phyloP scores from a whole-genome alignment of 169 alveolate species.

The Plasmodium vinckei region DNA sequence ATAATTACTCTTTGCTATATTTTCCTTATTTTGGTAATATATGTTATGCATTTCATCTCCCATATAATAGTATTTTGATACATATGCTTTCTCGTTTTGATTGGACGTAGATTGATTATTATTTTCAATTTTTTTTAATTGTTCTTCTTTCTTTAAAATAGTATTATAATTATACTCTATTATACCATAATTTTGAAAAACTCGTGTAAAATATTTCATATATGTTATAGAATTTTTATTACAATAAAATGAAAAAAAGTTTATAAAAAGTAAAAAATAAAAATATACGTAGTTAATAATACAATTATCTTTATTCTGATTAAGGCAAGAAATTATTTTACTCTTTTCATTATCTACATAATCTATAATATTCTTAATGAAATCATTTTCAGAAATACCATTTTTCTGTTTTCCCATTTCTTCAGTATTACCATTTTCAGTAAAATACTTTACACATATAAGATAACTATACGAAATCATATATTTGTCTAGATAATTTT shows the following conservation, averaged over 20 bases:
- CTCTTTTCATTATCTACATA: constrained; percentile 41
- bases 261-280: constrained; percentile 53
- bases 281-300: constrained; percentile 62
- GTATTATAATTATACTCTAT: constrained; percentile 20
- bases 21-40: neutral
- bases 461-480: constrained; percentile 58
- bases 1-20: neutral
- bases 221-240: constrained; percentile 68
- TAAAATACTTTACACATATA: constrained; percentile 50
- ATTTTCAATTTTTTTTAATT: constrained; percentile 7
- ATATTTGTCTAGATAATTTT: constrained; percentile 60
- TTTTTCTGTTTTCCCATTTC: neutral
- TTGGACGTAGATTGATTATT: neutral
- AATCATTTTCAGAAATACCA: neutral
- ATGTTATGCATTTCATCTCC: neutral
- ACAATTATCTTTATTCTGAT: neutral
- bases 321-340: neutral
- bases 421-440: neutral
- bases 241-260: constrained; percentile 51
- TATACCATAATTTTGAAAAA: constrained; percentile 51
- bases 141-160: constrained; percentile 9
- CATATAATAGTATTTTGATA: no score
- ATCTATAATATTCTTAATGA: constrained; percentile 20
- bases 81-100: neutral
- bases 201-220: constrained; percentile 56